These are phyloP conservation scores for Nicotiana obtusifolia DNA, from an alignment of 257 asterid genomes.

Conservation along the genomic window DNA sequence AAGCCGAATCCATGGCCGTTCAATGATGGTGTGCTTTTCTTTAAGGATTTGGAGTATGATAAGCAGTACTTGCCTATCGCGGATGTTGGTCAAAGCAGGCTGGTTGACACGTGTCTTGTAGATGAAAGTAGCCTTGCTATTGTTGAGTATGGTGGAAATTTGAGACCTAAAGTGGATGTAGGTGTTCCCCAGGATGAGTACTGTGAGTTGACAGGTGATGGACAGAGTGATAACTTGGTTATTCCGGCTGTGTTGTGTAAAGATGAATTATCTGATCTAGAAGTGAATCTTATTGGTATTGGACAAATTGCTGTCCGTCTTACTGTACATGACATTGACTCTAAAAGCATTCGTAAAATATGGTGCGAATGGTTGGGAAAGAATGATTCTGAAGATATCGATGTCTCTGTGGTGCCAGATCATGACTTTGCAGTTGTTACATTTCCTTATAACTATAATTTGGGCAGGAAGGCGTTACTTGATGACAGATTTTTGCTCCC, in stretches of 20 bases:
- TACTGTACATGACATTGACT: conserved; percentile 40
- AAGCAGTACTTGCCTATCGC: conserved; percentile 14
- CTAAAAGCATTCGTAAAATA: conserved; percentile 47
- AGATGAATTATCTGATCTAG: conserved; percentile 54
- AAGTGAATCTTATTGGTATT: conserved; percentile 50
- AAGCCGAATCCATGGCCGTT: conserved; percentile 96
- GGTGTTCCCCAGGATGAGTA: conserved; percentile 12
- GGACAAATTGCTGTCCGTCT: conserved; percentile 63
- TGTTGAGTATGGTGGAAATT: conserved; percentile 36
- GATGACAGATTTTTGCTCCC: conserved; percentile 62
- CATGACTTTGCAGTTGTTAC: conserved; percentile 78
- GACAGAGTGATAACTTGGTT: conserved; percentile 27
- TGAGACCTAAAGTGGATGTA: conserved; percentile 15
- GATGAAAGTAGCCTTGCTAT: conserved; percentile 43
- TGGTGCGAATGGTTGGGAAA: conserved; percentile 93
- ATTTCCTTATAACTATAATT: conserved; percentile 58
- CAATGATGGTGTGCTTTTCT: conserved; percentile 80
- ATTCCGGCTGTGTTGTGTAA: conserved; percentile 68
- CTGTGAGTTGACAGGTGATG: conserved; percentile 17
- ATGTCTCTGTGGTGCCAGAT: conserved; percentile 34
- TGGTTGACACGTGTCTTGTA: conserved; percentile 16
- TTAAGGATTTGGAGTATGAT: conserved; percentile 41
- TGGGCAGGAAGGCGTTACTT: conserved; percentile 63
- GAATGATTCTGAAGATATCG: conserved; percentile 22
- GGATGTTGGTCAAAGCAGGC: conserved; percentile 18